Evolutionary conservation across 768 basidiomycete species (phyloP).

Genomic region (Rhizopogon roseolus): DNA sequence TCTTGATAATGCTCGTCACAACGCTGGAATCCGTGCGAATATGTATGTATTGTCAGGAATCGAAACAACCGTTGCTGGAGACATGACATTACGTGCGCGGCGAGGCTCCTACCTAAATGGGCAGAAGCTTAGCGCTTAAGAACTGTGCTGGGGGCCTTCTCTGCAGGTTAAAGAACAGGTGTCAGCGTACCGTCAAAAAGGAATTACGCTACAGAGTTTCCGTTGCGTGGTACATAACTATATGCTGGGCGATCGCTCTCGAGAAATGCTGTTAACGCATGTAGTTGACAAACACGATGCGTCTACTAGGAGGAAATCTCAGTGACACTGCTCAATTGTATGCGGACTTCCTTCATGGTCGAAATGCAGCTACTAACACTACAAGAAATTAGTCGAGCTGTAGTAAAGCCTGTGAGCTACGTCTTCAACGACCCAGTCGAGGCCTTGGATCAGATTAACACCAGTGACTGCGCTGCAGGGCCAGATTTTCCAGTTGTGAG

Average conservation of each 20-base stretch:
- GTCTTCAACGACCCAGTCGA: conserved; percentile 91
- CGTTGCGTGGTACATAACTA: neutral
- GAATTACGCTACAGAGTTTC: neutral
- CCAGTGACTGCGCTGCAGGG: conserved; percentile 93
- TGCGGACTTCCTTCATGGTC: too few species aligned
- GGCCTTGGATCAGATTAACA: conserved; percentile 73
- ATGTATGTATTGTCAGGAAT: neutral
- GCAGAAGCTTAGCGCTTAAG: neutral
- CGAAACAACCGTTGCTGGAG: neutral
- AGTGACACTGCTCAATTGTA: neutral
- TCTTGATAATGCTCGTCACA: neutral
- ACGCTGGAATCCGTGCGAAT: too few species aligned
- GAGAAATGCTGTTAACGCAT: neutral
- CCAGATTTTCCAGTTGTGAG: conserved; percentile 87
- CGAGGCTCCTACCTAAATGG: neutral
- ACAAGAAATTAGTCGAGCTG: conserved; percentile 35
- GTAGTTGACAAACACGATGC: neutral
- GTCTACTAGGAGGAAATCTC: neutral
- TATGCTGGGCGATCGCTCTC: neutral
- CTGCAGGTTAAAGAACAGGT: neutral
- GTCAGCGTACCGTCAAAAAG: neutral
- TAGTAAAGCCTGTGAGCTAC: conserved; percentile 88
- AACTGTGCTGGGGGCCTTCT: neutral
- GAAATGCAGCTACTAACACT: neutral
- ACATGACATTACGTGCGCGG: neutral